Evolutionary conservation across 257 asterid genomes (phyloP).

Genomic region (Striga asiatica): DNA sequence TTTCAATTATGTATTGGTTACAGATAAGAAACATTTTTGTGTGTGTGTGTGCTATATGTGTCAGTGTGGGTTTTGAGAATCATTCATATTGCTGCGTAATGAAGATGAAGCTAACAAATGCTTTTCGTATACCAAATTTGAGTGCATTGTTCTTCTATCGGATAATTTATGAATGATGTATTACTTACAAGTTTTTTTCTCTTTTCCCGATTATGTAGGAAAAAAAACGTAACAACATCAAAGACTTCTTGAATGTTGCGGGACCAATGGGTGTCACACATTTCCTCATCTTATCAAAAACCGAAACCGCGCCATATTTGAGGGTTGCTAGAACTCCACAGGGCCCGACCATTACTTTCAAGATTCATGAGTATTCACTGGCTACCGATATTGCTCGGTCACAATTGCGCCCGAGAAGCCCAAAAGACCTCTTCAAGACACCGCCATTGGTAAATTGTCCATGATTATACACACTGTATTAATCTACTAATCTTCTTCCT

Average conservation of each 20-base stretch:
- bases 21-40: no score
- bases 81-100: no score
- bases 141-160: not conserved
- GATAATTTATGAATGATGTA: no score
- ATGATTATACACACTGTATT: no score
- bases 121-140: not conserved
- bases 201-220: slow-evolving; percentile 36
- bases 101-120: not conserved
- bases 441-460: slow-evolving; percentile 66
- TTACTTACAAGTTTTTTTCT: no score
- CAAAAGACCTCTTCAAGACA: slow-evolving; percentile 62
- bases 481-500: no score
- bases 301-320: slow-evolving; percentile 63
- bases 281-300: slow-evolving; percentile 76
- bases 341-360: slow-evolving; percentile 93
- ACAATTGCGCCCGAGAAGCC: slow-evolving; percentile 74
- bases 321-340: slow-evolving; percentile 78
- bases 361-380: slow-evolving; percentile 64
- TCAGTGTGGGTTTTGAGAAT: no score
- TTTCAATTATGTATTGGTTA: not conserved
- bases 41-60: not conserved
- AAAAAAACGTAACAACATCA: slow-evolving; percentile 69
- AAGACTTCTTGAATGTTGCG: slow-evolving; percentile 73
- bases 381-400: slow-evolving; percentile 71
- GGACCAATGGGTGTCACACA: slow-evolving; percentile 94